A percentile compares a stretch with the other conserved stretches of the same genome.
Evolutionary conservation across 1,284 basidiomycete genomes (phyloP).

Genomic region (Veloporphyrellus conicus): DNA sequence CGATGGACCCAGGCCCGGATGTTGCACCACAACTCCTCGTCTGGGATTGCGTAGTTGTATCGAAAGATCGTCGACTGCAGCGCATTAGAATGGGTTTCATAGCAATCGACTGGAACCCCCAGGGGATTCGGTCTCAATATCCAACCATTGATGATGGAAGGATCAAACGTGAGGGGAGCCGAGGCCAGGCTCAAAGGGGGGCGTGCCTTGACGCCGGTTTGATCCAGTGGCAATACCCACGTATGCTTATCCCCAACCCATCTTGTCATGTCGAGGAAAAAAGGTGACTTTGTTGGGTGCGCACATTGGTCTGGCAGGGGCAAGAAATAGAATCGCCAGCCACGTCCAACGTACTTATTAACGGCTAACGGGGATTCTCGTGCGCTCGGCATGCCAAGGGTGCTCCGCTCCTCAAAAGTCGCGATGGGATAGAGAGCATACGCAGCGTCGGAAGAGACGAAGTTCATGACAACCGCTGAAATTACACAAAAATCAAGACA

Average conservation of each 20-base stretch:
- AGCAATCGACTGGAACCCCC: neutral
- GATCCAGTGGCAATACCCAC: constrained; percentile 31
- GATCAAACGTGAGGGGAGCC: constrained; percentile 22
- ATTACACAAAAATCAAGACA: neutral
- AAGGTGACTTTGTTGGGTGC: constrained; percentile 10
- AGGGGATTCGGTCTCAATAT: neutral
- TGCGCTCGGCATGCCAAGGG: constrained; percentile 9
- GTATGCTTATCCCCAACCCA: constrained; percentile 28
- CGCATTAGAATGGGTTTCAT: neutral
- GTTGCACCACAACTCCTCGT: neutral
- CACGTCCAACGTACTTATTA: constrained; percentile 29
- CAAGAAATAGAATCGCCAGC: constrained; percentile 27
- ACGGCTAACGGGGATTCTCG: neutral
- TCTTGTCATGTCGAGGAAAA: constrained; percentile 13
- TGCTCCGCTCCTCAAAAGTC: constrained; percentile 29
- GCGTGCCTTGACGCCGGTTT: constrained; percentile 19
- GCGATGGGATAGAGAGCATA: constrained; percentile 35
- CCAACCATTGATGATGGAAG: constrained; percentile 29
- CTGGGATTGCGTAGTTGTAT: neutral
- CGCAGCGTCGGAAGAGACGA: constrained; percentile 33
- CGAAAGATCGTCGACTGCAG: neutral
- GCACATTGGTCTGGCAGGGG: neutral
- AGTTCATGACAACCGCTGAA: constrained; percentile 46
- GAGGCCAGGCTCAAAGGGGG: constrained; percentile 15
- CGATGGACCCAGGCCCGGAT: neutral